A percentile compares a stretch with the other conserved stretches of the same genome.
Conservation (phyloP, 495 filamentous ascomycete species). For the Astrothelium macrocarpum region DNA sequence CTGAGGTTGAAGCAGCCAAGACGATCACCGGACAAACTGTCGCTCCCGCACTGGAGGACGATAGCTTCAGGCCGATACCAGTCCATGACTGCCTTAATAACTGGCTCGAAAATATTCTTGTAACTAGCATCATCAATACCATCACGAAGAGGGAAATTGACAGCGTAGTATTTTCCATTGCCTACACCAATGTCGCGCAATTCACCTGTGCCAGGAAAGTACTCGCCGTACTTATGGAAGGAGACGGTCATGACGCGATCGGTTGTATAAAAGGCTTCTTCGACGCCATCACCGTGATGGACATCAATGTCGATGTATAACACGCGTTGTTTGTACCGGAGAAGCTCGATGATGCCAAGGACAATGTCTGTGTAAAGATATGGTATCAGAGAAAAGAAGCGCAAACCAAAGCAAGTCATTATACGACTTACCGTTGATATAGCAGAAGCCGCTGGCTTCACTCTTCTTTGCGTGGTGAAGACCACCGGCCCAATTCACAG, state of each 20-base stretch:
- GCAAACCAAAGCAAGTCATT: neutral
- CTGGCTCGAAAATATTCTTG: slow-evolving; percentile 90
- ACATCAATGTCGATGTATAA: slow-evolving; percentile 98
- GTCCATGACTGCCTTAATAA: slow-evolving; percentile 88
- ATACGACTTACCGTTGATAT: slow-evolving; percentile 71
- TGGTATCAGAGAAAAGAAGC: slow-evolving; percentile 1
- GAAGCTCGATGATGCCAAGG: slow-evolving; percentile 88
- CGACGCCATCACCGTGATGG: slow-evolving; percentile 95
- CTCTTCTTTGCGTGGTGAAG: slow-evolving; percentile 96
- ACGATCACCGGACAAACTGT: slow-evolving; percentile 88
- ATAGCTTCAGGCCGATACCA: slow-evolving; percentile 92
- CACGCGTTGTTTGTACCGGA: slow-evolving; percentile 86
- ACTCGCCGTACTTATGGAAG: slow-evolving; percentile 98
- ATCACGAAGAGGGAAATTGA: slow-evolving; percentile 94
- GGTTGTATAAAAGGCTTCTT: slow-evolving; percentile 95
- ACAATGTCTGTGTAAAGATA: slow-evolving; percentile 66
- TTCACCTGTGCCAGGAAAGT: slow-evolving; percentile 95
- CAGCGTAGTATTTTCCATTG: slow-evolving; percentile 81
- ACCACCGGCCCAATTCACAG: slow-evolving; percentile 95
- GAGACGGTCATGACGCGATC: slow-evolving; percentile 97
- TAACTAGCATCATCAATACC: slow-evolving; percentile 90
- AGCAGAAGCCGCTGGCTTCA: slow-evolving; percentile 95
- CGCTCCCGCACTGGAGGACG: slow-evolving; percentile 93
- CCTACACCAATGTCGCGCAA: slow-evolving; percentile 93
- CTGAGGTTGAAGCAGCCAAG: slow-evolving; percentile 97